Evolutionary conservation across 1,284 basidiomycete genomes (phyloP).

Genomic region (Hemileia vastatrix): DNA sequence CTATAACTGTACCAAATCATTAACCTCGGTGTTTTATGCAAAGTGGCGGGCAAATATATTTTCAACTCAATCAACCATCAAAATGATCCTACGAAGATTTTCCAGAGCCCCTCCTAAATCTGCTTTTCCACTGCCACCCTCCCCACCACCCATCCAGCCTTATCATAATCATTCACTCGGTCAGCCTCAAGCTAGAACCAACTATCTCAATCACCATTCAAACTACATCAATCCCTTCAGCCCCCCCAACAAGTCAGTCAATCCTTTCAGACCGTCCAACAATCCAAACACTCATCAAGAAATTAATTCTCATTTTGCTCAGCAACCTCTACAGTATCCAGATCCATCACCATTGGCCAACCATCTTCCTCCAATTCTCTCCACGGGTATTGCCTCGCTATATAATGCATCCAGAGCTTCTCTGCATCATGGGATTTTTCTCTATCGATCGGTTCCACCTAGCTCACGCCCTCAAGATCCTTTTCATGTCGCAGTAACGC

Average conservation of each 20-base stretch:
- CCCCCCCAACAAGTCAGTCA: constrained; percentile 4
- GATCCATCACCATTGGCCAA: neutral
- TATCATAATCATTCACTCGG: neutral
- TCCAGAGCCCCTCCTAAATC: too few species aligned
- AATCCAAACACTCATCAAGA: neutral
- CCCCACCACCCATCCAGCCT: neutral
- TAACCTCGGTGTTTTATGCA: too few species aligned
- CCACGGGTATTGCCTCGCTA: too few species aligned
- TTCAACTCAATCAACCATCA: too few species aligned
- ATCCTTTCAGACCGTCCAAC: constrained; percentile 2
- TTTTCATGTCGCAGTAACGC: constrained; percentile 5
- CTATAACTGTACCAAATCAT: too few species aligned
- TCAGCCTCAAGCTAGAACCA: neutral
- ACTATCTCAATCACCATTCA: neutral
- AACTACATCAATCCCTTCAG: constrained; percentile 6
- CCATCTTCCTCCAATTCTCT: too few species aligned
- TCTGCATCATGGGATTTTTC: too few species aligned
- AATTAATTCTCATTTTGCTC: neutral
- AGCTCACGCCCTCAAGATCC: neutral
- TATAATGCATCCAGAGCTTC: too few species aligned
- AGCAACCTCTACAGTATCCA: neutral
- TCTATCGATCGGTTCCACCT: too few species aligned
- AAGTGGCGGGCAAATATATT: too few species aligned
- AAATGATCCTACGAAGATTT: too few species aligned
- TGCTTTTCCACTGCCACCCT: too few species aligned